A percentile compares a stretch with the other conserved stretches of the same genome.
Evolutionary conservation across 768 basidiomycete species (phyloP).

Genomic region (Porpolomopsis calyptriformis): DNA sequence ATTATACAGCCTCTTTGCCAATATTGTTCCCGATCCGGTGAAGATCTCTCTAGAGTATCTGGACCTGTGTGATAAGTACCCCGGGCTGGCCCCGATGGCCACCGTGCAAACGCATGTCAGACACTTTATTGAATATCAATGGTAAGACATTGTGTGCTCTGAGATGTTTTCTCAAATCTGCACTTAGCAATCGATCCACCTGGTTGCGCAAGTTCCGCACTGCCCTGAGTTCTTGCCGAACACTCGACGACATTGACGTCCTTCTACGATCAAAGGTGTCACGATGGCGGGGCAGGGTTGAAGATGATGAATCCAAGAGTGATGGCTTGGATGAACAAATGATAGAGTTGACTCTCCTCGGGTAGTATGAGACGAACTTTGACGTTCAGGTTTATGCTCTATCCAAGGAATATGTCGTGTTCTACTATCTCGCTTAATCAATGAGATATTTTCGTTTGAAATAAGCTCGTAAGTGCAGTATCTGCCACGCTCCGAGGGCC

Average conservation of each 20-base stretch:
- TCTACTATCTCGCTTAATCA: slow-evolving; percentile 34
- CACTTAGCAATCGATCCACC: slow-evolving; percentile 37
- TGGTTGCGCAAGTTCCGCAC: slow-evolving; percentile 50
- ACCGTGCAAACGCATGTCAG: slow-evolving; percentile 54
- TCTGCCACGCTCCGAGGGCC: slow-evolving; percentile 85
- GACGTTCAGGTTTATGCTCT: too few relatives aligned
- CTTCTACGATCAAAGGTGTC: slow-evolving; percentile 21
- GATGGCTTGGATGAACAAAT: background rate
- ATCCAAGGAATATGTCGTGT: too few relatives aligned
- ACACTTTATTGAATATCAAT: slow-evolving; percentile 60
- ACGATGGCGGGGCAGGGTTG: background rate
- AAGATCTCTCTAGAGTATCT: slow-evolving; percentile 63
- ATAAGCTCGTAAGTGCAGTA: slow-evolving; percentile 86
- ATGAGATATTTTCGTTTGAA: slow-evolving; percentile 96
- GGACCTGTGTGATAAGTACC: slow-evolving; percentile 42
- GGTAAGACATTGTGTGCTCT: too few relatives aligned
- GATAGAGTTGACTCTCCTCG: too few relatives aligned
- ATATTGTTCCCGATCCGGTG: slow-evolving; percentile 48
- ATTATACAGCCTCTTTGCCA: slow-evolving; percentile 44
- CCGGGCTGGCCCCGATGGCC: slow-evolving; percentile 36
- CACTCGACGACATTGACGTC: slow-evolving; percentile 35
- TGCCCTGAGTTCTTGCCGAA: slow-evolving; percentile 31
- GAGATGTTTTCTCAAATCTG: too few relatives aligned
- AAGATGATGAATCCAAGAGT: background rate
- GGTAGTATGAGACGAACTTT: too few relatives aligned